Evolutionary conservation across 352 stramenopile species (phyloP).

Genomic region (Phytopythium litorale): DNA sequence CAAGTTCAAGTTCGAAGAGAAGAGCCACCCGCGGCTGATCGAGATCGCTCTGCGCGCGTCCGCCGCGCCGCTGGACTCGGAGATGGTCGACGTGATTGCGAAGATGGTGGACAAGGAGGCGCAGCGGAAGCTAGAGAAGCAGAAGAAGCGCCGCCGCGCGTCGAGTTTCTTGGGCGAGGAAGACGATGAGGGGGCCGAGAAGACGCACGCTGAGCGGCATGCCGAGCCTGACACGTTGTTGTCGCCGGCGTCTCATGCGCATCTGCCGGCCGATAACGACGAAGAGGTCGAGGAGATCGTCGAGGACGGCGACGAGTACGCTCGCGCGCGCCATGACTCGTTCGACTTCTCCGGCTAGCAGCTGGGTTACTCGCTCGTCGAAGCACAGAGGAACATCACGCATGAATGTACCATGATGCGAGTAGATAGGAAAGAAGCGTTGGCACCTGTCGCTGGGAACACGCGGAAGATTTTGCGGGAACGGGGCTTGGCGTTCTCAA

Average conservation of each 20-base stretch:
- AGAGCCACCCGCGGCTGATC: constrained; percentile 65
- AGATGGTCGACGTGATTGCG: constrained; percentile 77
- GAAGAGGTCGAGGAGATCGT: constrained; percentile 33
- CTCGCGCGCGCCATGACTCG: constrained; percentile 43
- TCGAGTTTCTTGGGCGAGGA: constrained; percentile 4
- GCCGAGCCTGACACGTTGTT: background rate
- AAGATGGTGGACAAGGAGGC: constrained; percentile 76
- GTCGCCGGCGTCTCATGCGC: constrained; percentile 6
- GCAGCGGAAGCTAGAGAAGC: constrained; percentile 44
- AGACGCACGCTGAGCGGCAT: background rate
- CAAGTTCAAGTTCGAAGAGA: constrained; percentile 89
- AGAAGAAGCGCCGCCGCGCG: constrained; percentile 30
- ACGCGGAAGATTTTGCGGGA: background rate
- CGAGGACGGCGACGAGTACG: constrained; percentile 46
- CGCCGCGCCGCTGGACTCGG: constrained; percentile 62
- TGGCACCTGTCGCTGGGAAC: background rate
- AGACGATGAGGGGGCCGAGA: background rate
- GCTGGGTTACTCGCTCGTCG: background rate
- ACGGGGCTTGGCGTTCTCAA: background rate
- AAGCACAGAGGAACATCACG: background rate
- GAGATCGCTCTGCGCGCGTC: constrained; percentile 78
- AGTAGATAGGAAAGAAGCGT: background rate
- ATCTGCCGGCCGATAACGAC: constrained; percentile 5
- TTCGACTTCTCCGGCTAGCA: constrained; percentile 65
- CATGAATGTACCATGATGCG: constrained; percentile 1